phyloP scores from a whole-genome alignment of 345 rosid genomes.

The Hibiscus tridactylites region DNA sequence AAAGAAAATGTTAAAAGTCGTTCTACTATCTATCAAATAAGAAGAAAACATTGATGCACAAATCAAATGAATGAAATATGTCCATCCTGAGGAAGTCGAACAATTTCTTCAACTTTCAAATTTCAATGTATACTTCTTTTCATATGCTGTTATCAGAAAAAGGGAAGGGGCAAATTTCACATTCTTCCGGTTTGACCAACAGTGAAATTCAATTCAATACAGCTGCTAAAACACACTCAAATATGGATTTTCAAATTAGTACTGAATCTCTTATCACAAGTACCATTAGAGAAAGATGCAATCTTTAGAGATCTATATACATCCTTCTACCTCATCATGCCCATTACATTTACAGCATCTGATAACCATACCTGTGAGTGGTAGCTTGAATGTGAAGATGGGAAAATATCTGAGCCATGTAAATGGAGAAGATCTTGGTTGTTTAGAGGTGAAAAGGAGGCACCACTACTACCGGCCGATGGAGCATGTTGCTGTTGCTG shows the following conservation, averaged over 20 bases:
- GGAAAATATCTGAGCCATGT: conserved; percentile 72
- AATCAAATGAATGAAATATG: neutral
- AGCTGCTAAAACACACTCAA: neutral
- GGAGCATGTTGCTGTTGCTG: conserved; percentile 56
- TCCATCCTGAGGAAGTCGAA: neutral
- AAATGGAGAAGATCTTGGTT: conserved; percentile 65
- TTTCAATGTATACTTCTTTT: neutral
- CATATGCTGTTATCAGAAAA: neutral
- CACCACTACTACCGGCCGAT: conserved; percentile 61
- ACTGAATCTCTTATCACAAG: neutral
- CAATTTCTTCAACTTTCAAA: neutral
- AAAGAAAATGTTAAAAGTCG: neutral
- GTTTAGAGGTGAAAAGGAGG: conserved; percentile 52
- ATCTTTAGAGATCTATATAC: neutral
- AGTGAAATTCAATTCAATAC: neutral
- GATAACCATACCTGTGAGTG: conserved; percentile 70
- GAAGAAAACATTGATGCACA: neutral
- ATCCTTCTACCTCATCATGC: conserved; percentile 4
- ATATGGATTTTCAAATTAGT: neutral
- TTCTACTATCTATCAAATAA: neutral
- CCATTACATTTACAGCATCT: conserved; percentile 16
- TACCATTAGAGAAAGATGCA: no score
- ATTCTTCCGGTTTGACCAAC: neutral
- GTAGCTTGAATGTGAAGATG: conserved; percentile 66
- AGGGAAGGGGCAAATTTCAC: neutral